A percentile compares a stretch with the other conserved stretches of the same genome.
Evolutionary conservation across 2,329 filamentous ascomycete genomes (phyloP).

Genomic region (Calonectria hongkongensis): DNA sequence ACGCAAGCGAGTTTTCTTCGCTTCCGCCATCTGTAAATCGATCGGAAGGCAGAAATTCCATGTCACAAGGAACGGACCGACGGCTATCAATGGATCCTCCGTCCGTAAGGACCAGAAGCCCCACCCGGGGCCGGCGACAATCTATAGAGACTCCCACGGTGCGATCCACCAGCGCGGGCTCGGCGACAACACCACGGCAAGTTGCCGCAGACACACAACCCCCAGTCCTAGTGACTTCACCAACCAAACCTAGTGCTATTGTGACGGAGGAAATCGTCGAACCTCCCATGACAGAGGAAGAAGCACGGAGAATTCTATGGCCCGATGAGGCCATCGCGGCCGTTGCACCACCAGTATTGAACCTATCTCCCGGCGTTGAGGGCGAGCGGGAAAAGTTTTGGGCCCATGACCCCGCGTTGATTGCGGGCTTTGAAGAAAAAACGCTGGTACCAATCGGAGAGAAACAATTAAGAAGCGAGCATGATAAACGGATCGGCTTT

Average conservation of each 20-base stretch:
- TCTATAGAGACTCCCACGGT: conserved; percentile 48
- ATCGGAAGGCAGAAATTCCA: conserved; percentile 44
- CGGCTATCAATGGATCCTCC: conserved; percentile 44
- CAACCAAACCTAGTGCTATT: conserved; percentile 36
- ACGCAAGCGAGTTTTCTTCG: conserved; percentile 50
- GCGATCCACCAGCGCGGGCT: conserved; percentile 43
- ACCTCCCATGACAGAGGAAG: conserved; percentile 62
- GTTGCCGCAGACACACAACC: conserved; percentile 36
- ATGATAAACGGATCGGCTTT: conserved; percentile 54
- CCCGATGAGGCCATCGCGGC: conserved; percentile 55
- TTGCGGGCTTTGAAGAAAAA: conserved; percentile 61
- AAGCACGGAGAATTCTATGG: conserved; percentile 64
- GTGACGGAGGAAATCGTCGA: conserved; percentile 53
- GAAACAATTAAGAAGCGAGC: conserved; percentile 60
- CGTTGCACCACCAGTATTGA: conserved; percentile 33
- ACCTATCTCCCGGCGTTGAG: conserved; percentile 45
- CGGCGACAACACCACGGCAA: conserved; percentile 49
- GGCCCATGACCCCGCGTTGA: conserved; percentile 58
- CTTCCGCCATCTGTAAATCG: conserved; percentile 43
- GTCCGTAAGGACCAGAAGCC: conserved; percentile 44
- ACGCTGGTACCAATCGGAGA: conserved; percentile 59
- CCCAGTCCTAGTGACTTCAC: conserved; percentile 26
- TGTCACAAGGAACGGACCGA: conserved; percentile 35
- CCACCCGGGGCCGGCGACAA: conserved; percentile 45
- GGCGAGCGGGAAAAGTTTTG: conserved; percentile 64